These are phyloP conservation scores for Aspergillus tamarii DNA, from an alignment of 2,329 filamentous ascomycete species.

Conservation along the genomic window DNA sequence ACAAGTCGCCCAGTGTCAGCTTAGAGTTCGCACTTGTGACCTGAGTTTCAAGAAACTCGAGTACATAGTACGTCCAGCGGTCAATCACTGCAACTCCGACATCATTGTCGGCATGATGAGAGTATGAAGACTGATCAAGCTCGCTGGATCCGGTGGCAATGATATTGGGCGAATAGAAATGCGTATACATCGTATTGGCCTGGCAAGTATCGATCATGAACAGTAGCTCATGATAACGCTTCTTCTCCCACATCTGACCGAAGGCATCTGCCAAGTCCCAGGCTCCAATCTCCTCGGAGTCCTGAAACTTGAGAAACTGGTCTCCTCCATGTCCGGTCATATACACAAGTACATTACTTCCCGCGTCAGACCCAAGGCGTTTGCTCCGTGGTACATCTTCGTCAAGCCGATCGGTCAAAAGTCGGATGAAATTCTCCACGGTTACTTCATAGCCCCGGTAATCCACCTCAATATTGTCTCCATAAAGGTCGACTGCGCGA, in stretches of 20 bases:
- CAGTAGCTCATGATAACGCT: conserved; percentile 95
- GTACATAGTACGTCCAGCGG: conserved; percentile 96
- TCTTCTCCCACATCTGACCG: conserved; percentile 99
- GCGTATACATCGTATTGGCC: conserved; percentile 98
- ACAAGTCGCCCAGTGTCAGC: conserved; percentile 88
- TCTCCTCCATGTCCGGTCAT: conserved; percentile 99
- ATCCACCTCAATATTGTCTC: conserved; percentile 98
- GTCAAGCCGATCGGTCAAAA: conserved; percentile 91
- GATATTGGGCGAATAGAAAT: conserved; percentile 97
- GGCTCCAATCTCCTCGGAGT: conserved; percentile 94
- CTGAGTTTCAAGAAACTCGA: conserved; percentile 92
- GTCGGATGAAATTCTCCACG: conserved; percentile 95
- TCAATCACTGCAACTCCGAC: conserved; percentile 98
- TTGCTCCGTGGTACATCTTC: conserved; percentile 96
- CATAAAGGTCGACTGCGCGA: conserved; percentile 91
- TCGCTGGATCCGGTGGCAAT: conserved; percentile 96
- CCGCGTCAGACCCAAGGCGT: conserved; percentile 87
- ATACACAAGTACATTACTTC: conserved; percentile 96
- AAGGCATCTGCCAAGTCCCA: conserved; percentile 97
- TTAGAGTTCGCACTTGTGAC: conserved; percentile 85
- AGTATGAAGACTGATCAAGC: conserved; percentile 95
- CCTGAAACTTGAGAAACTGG: conserved; percentile 97
- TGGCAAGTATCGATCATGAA: conserved; percentile 99
- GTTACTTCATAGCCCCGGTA: conserved; percentile 98
- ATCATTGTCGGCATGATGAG: conserved; percentile 96